Evolutionary conservation across 768 basidiomycete species (phyloP).

Genomic region (Omphalotus guepiniiformis): DNA sequence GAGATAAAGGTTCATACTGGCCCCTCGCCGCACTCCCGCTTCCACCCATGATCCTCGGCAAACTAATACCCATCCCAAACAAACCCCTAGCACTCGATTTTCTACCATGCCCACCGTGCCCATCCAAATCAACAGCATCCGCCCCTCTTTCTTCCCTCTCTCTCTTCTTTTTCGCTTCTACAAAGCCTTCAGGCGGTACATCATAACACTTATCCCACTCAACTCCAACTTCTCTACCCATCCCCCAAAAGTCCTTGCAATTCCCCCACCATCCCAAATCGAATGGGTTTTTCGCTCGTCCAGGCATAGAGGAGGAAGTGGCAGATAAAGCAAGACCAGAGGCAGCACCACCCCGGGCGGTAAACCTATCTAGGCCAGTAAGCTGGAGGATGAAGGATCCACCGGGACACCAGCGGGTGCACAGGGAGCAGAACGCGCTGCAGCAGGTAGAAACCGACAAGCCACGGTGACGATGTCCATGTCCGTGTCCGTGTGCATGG

Average conservation of each 20-base stretch:
- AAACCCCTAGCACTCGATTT: conserved; percentile 31
- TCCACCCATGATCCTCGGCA: conserved; percentile 45
- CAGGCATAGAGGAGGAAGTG: no score
- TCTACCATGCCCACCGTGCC: conserved; percentile 13
- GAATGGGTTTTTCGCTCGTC: conserved; percentile 92
- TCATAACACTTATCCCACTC: conserved; percentile 90
- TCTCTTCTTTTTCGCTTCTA: conserved; percentile 61
- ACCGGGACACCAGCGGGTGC: conserved; percentile 28
- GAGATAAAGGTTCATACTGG: conserved; percentile 67
- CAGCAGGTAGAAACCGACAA: conserved; percentile 15
- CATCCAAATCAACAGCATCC: no score
- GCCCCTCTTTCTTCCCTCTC: conserved; percentile 60
- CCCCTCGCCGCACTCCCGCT: conserved; percentile 42
- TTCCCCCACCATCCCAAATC: conserved; percentile 75
- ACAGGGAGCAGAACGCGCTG: conserved; percentile 18
- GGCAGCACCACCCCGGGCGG: conserved; percentile 75
- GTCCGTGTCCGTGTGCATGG: conserved; percentile 46
- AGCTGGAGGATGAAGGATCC: conserved; percentile 82
- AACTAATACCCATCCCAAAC: conserved; percentile 54
- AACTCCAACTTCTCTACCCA: conserved; percentile 79
- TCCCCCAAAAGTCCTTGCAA: conserved; percentile 93
- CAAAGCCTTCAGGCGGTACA: conserved; percentile 82
- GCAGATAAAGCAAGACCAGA: conserved; percentile 78
- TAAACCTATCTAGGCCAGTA: conserved; percentile 92
- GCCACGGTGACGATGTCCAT: conserved; percentile 35